Conservation (phyloP, 2,329 filamentous ascomycete genomes). For the Didymella glomerata region DNA sequence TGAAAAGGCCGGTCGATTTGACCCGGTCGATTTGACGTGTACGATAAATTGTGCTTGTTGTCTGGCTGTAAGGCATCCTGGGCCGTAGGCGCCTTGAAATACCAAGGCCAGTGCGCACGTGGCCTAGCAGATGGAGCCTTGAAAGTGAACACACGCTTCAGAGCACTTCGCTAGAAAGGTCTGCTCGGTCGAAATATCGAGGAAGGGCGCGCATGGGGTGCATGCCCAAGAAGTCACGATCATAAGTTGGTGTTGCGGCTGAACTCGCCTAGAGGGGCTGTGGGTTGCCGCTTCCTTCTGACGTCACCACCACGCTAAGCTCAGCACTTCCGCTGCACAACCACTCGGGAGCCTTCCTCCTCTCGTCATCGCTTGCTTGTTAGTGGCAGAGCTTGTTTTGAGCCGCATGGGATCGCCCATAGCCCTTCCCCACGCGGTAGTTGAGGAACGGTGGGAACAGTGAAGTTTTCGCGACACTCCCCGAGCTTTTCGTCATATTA, state of each 20-base stretch:
- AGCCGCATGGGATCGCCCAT: conserved; percentile 21
- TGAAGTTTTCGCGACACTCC: conserved; percentile 11
- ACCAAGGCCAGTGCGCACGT: too few relatives aligned
- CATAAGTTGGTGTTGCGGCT: conserved; percentile 12
- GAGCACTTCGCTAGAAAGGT: too few relatives aligned
- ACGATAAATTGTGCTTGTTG: too few relatives aligned
- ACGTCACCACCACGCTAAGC: conserved; percentile 8
- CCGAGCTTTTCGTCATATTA: conserved; percentile 15
- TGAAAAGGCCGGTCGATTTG: too few relatives aligned
- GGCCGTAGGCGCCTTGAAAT: too few relatives aligned
- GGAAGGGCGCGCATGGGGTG: too few relatives aligned
- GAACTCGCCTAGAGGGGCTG: conserved; percentile 13
- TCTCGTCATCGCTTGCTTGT: conserved; percentile 1
- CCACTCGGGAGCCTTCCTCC: conserved; percentile 10
- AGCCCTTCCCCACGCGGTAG: not conserved
- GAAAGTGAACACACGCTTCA: too few relatives aligned
- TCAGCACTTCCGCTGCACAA: conserved; percentile 6
- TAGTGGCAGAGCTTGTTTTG: conserved; percentile 18
- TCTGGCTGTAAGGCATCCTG: too few relatives aligned
- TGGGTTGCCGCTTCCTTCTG: conserved; percentile 3
- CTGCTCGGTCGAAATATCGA: too few relatives aligned
- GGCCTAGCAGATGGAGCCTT: too few relatives aligned
- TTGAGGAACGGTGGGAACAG: conserved; percentile 1
- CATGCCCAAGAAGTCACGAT: not conserved
- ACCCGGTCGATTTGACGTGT: too few relatives aligned